phyloP scores from a whole-genome alignment of 2,329 filamentous ascomycete species.

The Phaeosphaeriaceae sp. region DNA sequence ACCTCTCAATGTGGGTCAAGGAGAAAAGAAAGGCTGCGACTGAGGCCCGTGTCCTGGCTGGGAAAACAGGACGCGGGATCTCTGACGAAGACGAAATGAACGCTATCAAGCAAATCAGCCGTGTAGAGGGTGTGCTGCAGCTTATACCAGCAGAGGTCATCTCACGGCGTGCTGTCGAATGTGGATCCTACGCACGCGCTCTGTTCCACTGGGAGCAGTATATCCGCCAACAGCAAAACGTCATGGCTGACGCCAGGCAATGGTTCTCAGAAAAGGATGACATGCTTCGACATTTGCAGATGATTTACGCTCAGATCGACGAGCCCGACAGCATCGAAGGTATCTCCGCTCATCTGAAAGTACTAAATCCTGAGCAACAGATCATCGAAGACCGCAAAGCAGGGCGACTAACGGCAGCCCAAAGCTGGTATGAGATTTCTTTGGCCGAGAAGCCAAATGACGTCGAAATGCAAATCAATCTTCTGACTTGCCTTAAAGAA shows the following conservation, averaged over 20 bases:
- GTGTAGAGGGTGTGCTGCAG: slow-evolving; percentile 76
- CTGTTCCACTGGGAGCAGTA: slow-evolving; percentile 96
- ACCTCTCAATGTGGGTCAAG: slow-evolving; percentile 88
- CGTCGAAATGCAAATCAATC: slow-evolving; percentile 77
- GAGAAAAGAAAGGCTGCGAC: slow-evolving; percentile 67
- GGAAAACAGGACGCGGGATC: slow-evolving; percentile 52
- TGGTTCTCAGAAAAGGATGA: slow-evolving; percentile 64
- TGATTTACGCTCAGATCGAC: slow-evolving; percentile 96
- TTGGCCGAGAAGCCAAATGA: slow-evolving; percentile 81
- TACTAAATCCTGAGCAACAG: slow-evolving; percentile 91
- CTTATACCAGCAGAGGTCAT: slow-evolving; percentile 74
- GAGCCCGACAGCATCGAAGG: slow-evolving; percentile 97
- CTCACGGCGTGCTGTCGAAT: slow-evolving; percentile 87
- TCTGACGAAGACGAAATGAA: slow-evolving; percentile 59
- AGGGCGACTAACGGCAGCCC: slow-evolving; percentile 90
- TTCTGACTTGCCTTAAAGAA: slow-evolving; percentile 88
- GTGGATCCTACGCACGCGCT: slow-evolving; percentile 88
- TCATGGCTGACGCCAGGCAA: slow-evolving; percentile 54
- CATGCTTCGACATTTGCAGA: slow-evolving; percentile 80
- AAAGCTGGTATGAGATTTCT: slow-evolving; percentile 96
- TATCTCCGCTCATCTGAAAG: slow-evolving; percentile 84
- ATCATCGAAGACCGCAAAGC: slow-evolving; percentile 92
- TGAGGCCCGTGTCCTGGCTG: slow-evolving; percentile 50
- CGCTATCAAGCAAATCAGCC: slow-evolving; percentile 62
- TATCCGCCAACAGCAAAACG: slow-evolving; percentile 64